Evolutionary conservation across 805 yeast genomes (phyloP), one percentile per base, ranked within the genome.

Genomic region (Saccharomyces mikatae): DNA sequence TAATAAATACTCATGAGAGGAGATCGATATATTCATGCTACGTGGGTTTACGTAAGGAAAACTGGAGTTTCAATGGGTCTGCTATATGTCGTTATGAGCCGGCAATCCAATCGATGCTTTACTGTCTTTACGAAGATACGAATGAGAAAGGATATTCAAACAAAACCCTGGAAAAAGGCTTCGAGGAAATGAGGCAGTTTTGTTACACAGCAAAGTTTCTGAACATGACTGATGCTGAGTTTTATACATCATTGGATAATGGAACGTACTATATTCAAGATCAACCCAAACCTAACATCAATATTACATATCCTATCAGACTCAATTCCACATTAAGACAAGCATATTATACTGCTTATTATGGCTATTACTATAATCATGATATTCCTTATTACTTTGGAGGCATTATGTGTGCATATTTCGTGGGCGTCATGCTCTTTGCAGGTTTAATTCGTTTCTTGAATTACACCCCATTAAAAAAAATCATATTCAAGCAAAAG

Each of bases 301-400:
- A 32, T 6, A 41, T 60, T 5, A 54, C 27, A 24, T 56, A 36
- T 30, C 66, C 66, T 3, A 56, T 63, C 9, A 48, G 44, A 44
- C 49, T 60, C 11, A 47, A 57, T 22, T 24, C 53, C 6, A 50
- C 56, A 6, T 29, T 47, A 28, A 54, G 64, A 44, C 29, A 11
- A 2, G 32, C 50, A 29, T 27, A 55, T 2, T 60, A 51, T 3
- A 27, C 56, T 44, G 65, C 67, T 2, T 64, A 57, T 41, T 62
- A 61, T 46, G 50, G 41, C 2, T 60, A 56, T 49, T 49, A 57
- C 28, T 41, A 53, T 28, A 65, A 64, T 55, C 41, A 60, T 8
- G 69, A 65, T 47, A 41, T 48, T 10, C 56, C 63, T 47, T 52
- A 57, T 47, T 28, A 27, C 8, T 63, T 52, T 46, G 65, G 62